Evolutionary conservation across 1,284 basidiomycete genomes (phyloP), one percentile per base, ranked within the genome.

Genomic region (Caloboletus inedulis): DNA sequence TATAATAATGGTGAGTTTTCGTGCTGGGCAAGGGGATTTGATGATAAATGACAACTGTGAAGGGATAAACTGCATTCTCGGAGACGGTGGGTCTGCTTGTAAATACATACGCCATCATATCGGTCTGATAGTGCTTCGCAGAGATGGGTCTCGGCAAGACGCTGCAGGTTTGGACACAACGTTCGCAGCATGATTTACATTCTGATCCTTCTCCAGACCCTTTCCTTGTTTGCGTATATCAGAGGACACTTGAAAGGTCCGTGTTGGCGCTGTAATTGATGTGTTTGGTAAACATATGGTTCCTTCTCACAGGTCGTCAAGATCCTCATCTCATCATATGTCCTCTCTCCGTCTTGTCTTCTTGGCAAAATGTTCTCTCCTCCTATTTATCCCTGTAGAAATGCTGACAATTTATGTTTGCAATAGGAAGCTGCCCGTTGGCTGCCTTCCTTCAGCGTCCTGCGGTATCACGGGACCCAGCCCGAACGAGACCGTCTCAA

Each of bases 141-240:
- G 78, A 66, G 77, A 68, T 84, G 82, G 83, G 81, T 55, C 74
- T 85, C 7, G 82, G 83, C 16, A 85, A 85, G 59, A 85, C 84
- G 0, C 65, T 85, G 16, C 83, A 81, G 68, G 79, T 78, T 57
- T n/a, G 63, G 14, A 40, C 30, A 43, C 3, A 31, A n/a, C 5
- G 1, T 19, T 6, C 4, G 4, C 4, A 9, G 4, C 7, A 16
- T 29, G 7, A 2, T 37, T 35, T 31, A 13, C 8, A 16, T 52
- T 43, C 49, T 57, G 31, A 58, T 34, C 42, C 19, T 29, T 37
- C 33, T 29, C 3, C 43, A 84, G 76, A 84, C 84, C 1, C 68
- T 85, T 1, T 77, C 84, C 0, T 68, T 85, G 13, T 77, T 85
- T 49, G 82, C 80, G 0, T 75, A 81, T 53, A 72, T 84, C 53